Evolutionary conservation across 2,329 filamentous ascomycete species (phyloP).

Genomic region (Gnomoniopsis smithogilvyi): DNA sequence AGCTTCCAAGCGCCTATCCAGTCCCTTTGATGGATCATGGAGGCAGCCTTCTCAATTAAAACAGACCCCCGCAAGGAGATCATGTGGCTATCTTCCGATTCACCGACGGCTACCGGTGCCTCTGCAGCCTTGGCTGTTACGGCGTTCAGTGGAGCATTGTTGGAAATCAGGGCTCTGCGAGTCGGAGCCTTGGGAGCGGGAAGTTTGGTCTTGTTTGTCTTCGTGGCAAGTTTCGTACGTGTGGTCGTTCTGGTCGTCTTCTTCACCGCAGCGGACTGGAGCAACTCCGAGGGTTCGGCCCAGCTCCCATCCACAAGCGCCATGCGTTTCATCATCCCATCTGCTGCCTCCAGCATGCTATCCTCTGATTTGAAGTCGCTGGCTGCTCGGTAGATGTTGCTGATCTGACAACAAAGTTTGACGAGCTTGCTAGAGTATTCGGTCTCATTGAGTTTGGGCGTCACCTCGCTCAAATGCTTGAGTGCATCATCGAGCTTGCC

Average conservation of each 20-base stretch:
- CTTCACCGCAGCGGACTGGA: constrained; percentile 29
- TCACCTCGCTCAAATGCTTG: constrained; percentile 51
- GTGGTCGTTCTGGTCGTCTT: constrained; percentile 33
- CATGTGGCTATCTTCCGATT: constrained; percentile 29
- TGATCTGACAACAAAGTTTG: constrained; percentile 51
- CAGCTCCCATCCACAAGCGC: constrained; percentile 6
- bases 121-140: background rate
- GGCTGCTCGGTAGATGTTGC: constrained; percentile 51
- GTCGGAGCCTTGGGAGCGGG: constrained; percentile 16
- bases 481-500: constrained; percentile 57
- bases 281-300: background rate
- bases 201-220: constrained; percentile 24
- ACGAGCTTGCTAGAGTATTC: constrained; percentile 42
- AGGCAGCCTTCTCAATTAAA: constrained; percentile 40
- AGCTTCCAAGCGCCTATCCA: constrained; percentile 40
- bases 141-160: constrained; percentile 18
- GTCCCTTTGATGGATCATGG: constrained; percentile 46
- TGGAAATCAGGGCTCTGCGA: background rate
- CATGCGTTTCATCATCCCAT: constrained; percentile 40
- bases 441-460: constrained; percentile 45
- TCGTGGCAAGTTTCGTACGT: constrained; percentile 26
- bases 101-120: background rate
- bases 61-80: constrained; percentile 36
- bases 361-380: constrained; percentile 41
- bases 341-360: constrained; percentile 45